Percentiles rank a stretch among this genome's conserved stretches.
Evolutionary conservation across 164 flowering plant genomes (phyloP).

Genomic region (Kalanchoe fedtschenkoi): DNA sequence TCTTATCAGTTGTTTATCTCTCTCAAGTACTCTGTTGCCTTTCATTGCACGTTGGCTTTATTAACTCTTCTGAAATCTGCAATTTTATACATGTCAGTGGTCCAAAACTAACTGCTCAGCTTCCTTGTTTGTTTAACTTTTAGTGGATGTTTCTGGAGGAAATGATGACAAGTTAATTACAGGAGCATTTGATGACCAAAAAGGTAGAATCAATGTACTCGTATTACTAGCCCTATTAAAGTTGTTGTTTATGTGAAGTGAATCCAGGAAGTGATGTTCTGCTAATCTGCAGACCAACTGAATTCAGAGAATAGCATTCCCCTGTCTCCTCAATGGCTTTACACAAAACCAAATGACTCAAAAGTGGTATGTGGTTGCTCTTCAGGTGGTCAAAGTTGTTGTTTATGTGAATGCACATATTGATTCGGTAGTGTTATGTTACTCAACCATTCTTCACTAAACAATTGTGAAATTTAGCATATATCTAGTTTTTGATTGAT

Average conservation of each 20-base stretch:
- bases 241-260: background rate
- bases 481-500: too few species aligned
- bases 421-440: background rate
- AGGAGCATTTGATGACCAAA: conserved; percentile 50
- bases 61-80: too few species aligned
- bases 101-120: background rate
- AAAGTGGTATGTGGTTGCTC: conserved; percentile 26
- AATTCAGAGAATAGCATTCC: conserved; percentile 67
- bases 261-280: background rate
- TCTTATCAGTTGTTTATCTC: too few species aligned
- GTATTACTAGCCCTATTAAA: background rate
- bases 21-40: too few species aligned
- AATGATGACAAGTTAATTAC: conserved; percentile 33
- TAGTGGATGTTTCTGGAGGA: conserved; percentile 33
- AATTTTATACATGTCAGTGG: too few species aligned
- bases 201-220: conserved; percentile 28
- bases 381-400: background rate
- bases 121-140: background rate
- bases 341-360: conserved; percentile 62
- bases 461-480: background rate
- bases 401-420: background rate
- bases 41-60: background rate
- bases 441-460: background rate
- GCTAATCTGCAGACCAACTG: conserved; percentile 46
- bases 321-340: conserved; percentile 91